Evolutionary conservation across 202 grass and related monocot species (phyloP).

Genomic region (Digitaria exilis): DNA sequence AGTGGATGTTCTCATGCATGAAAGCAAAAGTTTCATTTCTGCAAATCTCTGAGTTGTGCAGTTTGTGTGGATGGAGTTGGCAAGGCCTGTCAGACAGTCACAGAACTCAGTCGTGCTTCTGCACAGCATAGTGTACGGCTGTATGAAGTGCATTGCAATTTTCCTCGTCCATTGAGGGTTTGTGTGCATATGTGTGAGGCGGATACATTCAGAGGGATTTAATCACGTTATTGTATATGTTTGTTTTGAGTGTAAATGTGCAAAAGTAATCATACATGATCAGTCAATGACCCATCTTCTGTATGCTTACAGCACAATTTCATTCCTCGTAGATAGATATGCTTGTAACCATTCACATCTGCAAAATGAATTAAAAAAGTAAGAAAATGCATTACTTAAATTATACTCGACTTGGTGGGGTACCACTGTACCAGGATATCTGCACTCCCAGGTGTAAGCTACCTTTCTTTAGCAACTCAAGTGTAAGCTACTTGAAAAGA

Average conservation of each 20-base stretch:
- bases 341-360: not conserved
- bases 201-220: constrained; percentile 1
- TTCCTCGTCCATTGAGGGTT: constrained; percentile 31
- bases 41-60: constrained; percentile 11
- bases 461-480: too few species aligned
- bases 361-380: not conserved
- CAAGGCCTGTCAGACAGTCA: not conserved
- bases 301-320: not conserved
- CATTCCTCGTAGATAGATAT: not conserved
- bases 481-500: not conserved
- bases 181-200: constrained; percentile 32
- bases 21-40: constrained; percentile 4
- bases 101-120: constrained; percentile 21
- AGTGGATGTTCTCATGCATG: constrained; percentile 7
- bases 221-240: constrained; percentile 29
- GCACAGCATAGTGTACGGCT: constrained; percentile 19
- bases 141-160: constrained; percentile 22
- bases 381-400: not conserved
- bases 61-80: constrained; percentile 33
- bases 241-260: constrained; percentile 49
- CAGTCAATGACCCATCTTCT: constrained; percentile 17
- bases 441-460: not conserved
- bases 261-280: constrained; percentile 24
- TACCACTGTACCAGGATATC: not conserved
- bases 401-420: too few species aligned